Evolutionary conservation across 2,329 filamentous ascomycete genomes (phyloP).

Genomic region (Colletotrichum chrysophilum): DNA sequence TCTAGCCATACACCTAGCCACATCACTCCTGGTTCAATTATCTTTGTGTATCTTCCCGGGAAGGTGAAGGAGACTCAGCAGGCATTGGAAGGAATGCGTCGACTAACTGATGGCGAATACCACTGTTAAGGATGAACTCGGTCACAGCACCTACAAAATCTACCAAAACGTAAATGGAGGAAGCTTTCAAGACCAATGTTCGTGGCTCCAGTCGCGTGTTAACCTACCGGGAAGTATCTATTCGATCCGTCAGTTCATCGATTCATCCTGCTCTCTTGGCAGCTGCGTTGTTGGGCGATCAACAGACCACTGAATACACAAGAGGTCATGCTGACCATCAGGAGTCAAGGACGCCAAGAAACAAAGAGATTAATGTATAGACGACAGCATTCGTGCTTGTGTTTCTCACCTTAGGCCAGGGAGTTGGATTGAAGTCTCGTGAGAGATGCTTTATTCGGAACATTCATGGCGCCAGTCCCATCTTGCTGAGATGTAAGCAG

Average conservation of each 20-base stretch:
- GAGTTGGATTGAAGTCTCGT: rapidly evolving
- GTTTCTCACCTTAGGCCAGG: neutral
- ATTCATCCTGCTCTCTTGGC: neutral
- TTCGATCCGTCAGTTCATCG: neutral
- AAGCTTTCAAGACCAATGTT: neutral
- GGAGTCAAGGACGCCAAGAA: neutral
- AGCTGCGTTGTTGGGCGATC: neutral
- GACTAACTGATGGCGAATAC: neutral
- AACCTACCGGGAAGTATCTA: neutral
- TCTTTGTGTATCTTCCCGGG: rapidly evolving
- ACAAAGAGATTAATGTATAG: neutral
- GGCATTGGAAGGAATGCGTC: too few relatives aligned
- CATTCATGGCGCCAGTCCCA: rapidly evolving
- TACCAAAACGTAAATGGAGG: neutral
- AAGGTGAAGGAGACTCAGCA: neutral
- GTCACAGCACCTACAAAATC: neutral
- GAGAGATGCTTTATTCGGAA: neutral
- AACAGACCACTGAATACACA: neutral
- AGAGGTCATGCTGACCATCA: rapidly evolving
- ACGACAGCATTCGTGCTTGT: neutral
- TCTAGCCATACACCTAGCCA: neutral
- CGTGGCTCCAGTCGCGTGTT: neutral
- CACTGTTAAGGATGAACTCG: neutral
- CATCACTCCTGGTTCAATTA: rapidly evolving
- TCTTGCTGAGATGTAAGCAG: neutral